Evolutionary conservation across 768 basidiomycete genomes (phyloP).

Genomic region (Leccinum subtestaceum): DNA sequence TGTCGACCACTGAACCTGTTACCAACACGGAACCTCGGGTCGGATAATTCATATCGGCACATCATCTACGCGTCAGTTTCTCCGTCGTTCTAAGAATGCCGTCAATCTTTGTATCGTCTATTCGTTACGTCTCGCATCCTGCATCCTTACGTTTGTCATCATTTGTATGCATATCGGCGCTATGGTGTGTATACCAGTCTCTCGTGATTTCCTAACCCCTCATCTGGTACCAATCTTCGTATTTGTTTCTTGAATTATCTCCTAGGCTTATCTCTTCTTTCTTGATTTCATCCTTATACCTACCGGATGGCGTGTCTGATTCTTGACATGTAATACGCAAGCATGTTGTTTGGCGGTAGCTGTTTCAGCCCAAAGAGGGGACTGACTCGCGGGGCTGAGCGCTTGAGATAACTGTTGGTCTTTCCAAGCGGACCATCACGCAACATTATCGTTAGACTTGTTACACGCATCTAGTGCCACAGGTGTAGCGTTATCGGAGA

Average conservation of each 20-base stretch:
- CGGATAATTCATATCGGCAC: not conserved
- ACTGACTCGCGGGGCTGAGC: too few relatives aligned
- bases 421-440: too few relatives aligned
- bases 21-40: not conserved
- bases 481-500: too few relatives aligned
- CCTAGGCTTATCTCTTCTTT: not conserved
- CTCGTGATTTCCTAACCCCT: not conserved
- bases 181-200: not conserved
- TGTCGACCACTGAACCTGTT: constrained; percentile 10
- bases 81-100: not conserved
- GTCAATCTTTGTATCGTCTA: not conserved
- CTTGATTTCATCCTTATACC: not conserved
- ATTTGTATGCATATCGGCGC: not conserved
- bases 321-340: not conserved
- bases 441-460: too few relatives aligned
- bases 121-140: not conserved
- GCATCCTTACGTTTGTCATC: not conserved
- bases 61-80: not conserved
- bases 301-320: not conserved
- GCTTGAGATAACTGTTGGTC: too few relatives aligned
- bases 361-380: too few relatives aligned
- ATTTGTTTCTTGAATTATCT: not conserved
- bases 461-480: too few relatives aligned
- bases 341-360: not conserved
- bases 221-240: not conserved